Evolutionary conservation across 2,329 filamentous ascomycete species (phyloP), one percentile per base, ranked within the genome.

Genomic region (Herpomyces periplanetae): DNA sequence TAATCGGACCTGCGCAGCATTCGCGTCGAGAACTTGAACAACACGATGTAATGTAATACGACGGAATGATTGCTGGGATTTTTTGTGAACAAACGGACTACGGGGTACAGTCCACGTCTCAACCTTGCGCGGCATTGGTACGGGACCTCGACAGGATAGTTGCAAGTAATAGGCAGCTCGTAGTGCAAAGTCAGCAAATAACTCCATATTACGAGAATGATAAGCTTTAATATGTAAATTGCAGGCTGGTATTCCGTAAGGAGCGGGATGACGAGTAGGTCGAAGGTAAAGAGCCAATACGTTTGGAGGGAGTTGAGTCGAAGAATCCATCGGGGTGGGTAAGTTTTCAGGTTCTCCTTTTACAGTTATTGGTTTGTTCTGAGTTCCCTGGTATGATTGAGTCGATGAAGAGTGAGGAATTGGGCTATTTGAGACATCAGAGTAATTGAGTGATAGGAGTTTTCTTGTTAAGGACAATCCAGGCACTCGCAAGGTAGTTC

Each of bases 21-120:
- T 51, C 1, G 71, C 80, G 33, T 91, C 80, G 27, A 68, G 62
- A 32, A 96, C 80, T 40, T 87, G 71, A 20, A 96, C 71, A 30
- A 88, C 38, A 7, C 80, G 49, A 21, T 73, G 54, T 30, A 73
- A 40, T 1, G 80, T 96, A 24, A 80, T 60, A 21, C 80, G 52
- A 44, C 91, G 75, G 33, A 85, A 96, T 40, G 96, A 96, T 43
- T 96, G 80, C 40, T 96, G 73, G 14, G 57, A 62, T 43, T 96
- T 96, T 44, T 91, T 96, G 47, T 69, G 66, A 27, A 88, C 68
- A 45, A 96, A 96, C 37, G 66, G 64, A 32, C 56, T 56, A 31
- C 57, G 54, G 5, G 71, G 69, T 2, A 91, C 71, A 1, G 80
- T 91, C 80, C 80, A 96, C 30, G 73, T 56, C 44, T 96, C 68